Base-by-base conservation (phyloP, 306 rosid species). In the Medicago ruthenica region DNA sequence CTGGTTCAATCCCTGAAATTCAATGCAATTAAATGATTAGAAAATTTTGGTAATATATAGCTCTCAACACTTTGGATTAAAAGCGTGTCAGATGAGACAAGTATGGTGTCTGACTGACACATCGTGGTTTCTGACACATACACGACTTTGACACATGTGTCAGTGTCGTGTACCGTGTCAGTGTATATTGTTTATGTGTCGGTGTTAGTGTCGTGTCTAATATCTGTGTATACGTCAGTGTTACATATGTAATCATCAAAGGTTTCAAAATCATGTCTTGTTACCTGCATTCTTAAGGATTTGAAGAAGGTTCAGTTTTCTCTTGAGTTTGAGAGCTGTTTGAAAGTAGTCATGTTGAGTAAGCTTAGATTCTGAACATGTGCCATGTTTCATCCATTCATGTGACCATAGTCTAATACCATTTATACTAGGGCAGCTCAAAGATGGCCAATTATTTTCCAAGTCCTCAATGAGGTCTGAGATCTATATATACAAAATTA, bases 361-460 rank as follows among this genome's bases (percentile, higher is more conserved):
- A 7, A 89, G 84, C 37, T 83, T 86, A 0, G 98, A 89, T 70
- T 87, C 87, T 1, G 92, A 41, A n/a, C 97, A 93, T 0, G 98
- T 93, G 0, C 97, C 98, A 21, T 91, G 91, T 64, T 93, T 91
- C 24, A 87, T 83, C 98, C 98, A 93, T 73, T 91, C 97, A 2
- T 91, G 92, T 13, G 96, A 79, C 97, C 97, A 93, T 50, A 91
- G 88, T 62, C 87, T 84, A 12, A 79, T 3, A 2, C 88, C 91
- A 17, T 88, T 86, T 83, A 93, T 84, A 44, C 97, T 91, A 6
- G 96, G 97, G 83, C 98, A 91, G 73, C 90, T 89, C 16, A 93
- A 75, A 1, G 98, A 85, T 44, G 98, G 96, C 98, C 98, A 93
- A 1, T 71, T n/a, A 73, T 83, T 80, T 63, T 83, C 81, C 84